Conservation (phyloP, 2,329 filamentous ascomycete species). For the Aureobasidium subglaciale region DNA sequence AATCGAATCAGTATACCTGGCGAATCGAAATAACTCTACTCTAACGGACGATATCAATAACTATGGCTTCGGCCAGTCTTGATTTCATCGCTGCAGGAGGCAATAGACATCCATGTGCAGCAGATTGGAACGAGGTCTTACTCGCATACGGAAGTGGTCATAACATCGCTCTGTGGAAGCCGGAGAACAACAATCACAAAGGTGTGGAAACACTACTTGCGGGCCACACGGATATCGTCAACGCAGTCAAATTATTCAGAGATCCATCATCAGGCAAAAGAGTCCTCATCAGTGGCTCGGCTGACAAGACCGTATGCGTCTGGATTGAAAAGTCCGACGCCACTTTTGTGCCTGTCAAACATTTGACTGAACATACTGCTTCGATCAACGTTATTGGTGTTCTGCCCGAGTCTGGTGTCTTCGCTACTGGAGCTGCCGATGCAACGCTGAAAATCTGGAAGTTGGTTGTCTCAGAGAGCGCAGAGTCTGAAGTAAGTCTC, state of each 20-base stretch:
- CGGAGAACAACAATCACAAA: slow-evolving; percentile 41
- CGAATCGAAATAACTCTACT: not conserved
- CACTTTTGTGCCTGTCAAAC: slow-evolving; percentile 39
- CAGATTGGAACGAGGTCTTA: slow-evolving; percentile 72
- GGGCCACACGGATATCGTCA: slow-evolving; percentile 74
- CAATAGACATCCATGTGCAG: slow-evolving; percentile 81
- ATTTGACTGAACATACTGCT: slow-evolving; percentile 59
- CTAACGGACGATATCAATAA: not conserved
- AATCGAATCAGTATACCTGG: no score
- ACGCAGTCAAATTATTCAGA: slow-evolving; percentile 72
- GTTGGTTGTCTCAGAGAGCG: slow-evolving; percentile 31
- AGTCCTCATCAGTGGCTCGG: slow-evolving; percentile 69
- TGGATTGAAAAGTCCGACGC: slow-evolving; percentile 38
- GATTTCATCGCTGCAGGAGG: slow-evolving; percentile 67
- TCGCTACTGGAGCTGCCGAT: slow-evolving; percentile 58
- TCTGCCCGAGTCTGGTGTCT: slow-evolving; percentile 38
- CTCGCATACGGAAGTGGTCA: slow-evolving; percentile 85
- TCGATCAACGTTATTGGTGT: slow-evolving; percentile 61
- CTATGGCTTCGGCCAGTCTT: not conserved
- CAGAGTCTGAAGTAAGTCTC: slow-evolving; percentile 36
- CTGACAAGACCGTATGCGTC: slow-evolving; percentile 68
- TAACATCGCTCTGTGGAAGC: slow-evolving; percentile 84
- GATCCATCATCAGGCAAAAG: slow-evolving; percentile 40
- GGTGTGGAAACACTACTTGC: slow-evolving; percentile 57
- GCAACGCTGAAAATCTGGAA: slow-evolving; percentile 61